Base-by-base conservation (phyloP, 208 protist genomes). In the Herpetomonas samuelpessoai region DNA sequence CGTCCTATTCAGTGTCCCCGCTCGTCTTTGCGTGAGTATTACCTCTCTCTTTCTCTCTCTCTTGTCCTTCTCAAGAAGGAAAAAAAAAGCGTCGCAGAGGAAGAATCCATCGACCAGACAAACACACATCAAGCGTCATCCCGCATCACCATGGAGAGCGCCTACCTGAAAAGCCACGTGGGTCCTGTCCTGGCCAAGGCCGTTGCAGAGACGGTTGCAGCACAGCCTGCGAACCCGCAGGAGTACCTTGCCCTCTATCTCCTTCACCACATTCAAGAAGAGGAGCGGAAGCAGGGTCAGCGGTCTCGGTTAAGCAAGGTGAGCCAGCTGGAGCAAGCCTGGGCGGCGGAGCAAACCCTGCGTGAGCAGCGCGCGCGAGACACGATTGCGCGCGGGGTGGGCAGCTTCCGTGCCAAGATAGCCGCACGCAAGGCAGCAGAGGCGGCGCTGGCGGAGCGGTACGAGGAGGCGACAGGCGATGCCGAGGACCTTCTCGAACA, bases 211-310 rank as follows among this genome's bases (percentile, higher is more conserved):
- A 95, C 87, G 14, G 83, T 93, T 18, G 73, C 89, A 4, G 92
- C 88, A 9, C 84, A 88, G 68, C 88, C 92, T 18, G 80, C 68
- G 41, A 92, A 96, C 69, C 92, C 92, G 22, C 83, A 93, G 70
- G 92, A 97, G 76, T 96, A 92, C 66, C 78, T 97, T 28, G 88
- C 83, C 2, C 78, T 95, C 27, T 95, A 82, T 58, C 84, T 95
- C 3, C 74, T 94, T 35, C 86, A 95, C 58, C 76, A 93, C 19
- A 59, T 96, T 30, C 83, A 97, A 57, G 71, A 93, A 47, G 77
- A 94, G 73, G 71, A 89, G 63, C 73, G 76, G 29, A 59, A 73
- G 38, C 55, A 38, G 3, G 62, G 61, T 3, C 71, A 71, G 22
- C 69, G 69, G 12, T 38, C 52, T 1, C 67, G 30, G 4, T 56